A percentile compares a stretch with the other conserved stretches of the same genome.
Conservation (phyloP, 2,329 filamentous ascomycete genomes). For the Phyllosticta ampelicida region DNA sequence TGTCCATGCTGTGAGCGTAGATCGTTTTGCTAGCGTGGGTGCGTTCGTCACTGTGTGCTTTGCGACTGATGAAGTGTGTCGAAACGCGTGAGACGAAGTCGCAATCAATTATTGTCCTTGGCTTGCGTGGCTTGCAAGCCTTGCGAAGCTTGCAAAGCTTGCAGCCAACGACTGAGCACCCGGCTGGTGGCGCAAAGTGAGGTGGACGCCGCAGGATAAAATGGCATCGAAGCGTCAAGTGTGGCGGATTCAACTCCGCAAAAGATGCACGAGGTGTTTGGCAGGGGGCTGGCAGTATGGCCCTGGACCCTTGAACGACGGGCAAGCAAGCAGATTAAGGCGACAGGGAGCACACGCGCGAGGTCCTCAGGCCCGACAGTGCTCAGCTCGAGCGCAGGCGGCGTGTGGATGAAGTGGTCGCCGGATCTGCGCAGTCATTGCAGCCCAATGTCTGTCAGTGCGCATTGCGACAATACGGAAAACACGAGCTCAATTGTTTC, state of each 20-base stretch:
- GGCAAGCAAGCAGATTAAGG: not conserved
- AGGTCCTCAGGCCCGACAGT: not conserved
- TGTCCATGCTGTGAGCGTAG: not conserved
- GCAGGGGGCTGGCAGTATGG: not conserved
- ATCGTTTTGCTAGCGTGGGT: not conserved
- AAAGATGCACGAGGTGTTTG: not conserved
- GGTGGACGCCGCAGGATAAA: not conserved
- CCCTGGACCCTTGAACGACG: not conserved
- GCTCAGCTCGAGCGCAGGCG: not conserved
- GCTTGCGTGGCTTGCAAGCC: not conserved
- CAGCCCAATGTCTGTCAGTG: conserved; percentile 1
- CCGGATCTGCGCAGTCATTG: conserved; percentile 8
- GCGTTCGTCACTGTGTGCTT: not conserved
- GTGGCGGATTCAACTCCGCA: not conserved
- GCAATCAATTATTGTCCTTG: not conserved
- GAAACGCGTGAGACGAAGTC: not conserved
- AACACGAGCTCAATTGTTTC: conserved; percentile 9
- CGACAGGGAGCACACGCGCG: not conserved
- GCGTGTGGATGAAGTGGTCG: not conserved
- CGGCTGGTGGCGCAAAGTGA: not conserved
- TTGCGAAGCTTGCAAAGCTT: too few species aligned
- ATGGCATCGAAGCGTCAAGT: not conserved
- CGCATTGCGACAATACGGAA: conserved; percentile 7
- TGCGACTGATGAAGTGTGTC: not conserved
- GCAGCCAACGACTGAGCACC: not conserved